phyloP scores from a whole-genome alignment of 768 basidiomycete genomes.

The Albatrellus ellisii region DNA sequence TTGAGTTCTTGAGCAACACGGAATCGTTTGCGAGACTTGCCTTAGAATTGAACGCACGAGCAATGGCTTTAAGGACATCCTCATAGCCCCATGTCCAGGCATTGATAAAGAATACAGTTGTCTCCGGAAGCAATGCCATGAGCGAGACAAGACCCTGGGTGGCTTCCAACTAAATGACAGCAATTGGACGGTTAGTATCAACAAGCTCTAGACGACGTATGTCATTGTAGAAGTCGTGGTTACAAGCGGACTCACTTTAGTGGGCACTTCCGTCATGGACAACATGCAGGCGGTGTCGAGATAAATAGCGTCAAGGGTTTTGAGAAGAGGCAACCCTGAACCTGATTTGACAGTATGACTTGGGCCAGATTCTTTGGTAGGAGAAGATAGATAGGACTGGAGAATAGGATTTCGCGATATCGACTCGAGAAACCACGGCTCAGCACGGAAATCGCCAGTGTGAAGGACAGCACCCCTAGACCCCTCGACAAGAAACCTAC shows the following conservation, averaged over 20 bases:
- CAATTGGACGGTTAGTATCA: background rate
- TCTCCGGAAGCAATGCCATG: conserved; percentile 50
- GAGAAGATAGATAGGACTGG: conserved; percentile 46
- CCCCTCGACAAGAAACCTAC: conserved; percentile 78
- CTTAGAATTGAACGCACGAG: conserved; percentile 48
- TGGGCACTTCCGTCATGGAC: conserved; percentile 16
- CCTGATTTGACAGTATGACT: background rate
- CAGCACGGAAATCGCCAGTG: conserved; percentile 89
- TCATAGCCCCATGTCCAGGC: conserved; percentile 97
- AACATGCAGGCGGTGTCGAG: conserved; percentile 71
- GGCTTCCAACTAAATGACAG: conserved; percentile 40
- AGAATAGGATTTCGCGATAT: conserved; percentile 60
- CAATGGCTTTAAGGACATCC: conserved; percentile 69
- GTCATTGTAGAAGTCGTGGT: background rate
- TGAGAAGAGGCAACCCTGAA: background rate
- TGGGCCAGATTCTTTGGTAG: conserved; percentile 8
- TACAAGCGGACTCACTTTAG: background rate
- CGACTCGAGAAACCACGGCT: conserved; percentile 63
- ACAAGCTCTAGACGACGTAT: background rate
- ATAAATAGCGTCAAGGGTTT: conserved; percentile 63
- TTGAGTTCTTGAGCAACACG: too few relatives aligned
- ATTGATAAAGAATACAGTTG: conserved; percentile 78
- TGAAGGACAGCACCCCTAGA: conserved; percentile 62
- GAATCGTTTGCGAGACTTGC: conserved; percentile 22
- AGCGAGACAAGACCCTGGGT: conserved; percentile 53